Evolutionary conservation across 1,284 basidiomycete species (phyloP), one percentile per base, ranked within the genome.

Genomic region (Pisolithus thermaeus): DNA sequence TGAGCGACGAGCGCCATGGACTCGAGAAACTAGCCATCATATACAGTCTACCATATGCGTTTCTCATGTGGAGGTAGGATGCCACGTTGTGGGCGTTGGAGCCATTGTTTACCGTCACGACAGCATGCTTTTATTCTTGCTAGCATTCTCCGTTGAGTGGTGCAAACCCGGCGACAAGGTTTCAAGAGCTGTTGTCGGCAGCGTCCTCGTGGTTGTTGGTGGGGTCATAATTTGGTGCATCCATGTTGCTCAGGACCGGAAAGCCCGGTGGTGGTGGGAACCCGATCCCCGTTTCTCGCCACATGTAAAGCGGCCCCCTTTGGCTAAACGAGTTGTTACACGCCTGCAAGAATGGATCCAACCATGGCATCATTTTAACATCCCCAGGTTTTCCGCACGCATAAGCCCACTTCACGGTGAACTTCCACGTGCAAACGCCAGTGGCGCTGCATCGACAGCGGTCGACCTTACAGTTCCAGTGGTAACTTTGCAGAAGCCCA

Each of bases 41-140:
- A 12, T 64, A 59, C 39, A 62, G 61, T 41, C 47, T 64, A 9
- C 62, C 62, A 27, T 64, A 60, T 45, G 61, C 61, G n/a, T 49
- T 63, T 20, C 56, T 64, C 4, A 63, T 64, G 60, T 63, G 61
- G 61, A 59, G 56, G 61, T 62, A 23, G 30, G 44, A 35, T 23
- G 12, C 35, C 44, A 23, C 3, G 18, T 23, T 16, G 6, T 46
- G n/a, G n/a, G 23, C n/a, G 4, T n/a, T 43, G 12, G 38, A 18
- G 6, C 14, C 28, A 28, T 35, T 28, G 12, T n/a, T 30, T 39
- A 22, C 46, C 18, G 18, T 12, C 11, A 40, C 20, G 8, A 20
- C 37, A 58, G 56, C 11, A 58, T 56, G 50, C 46, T 58, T 22
- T 41, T 53, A 14, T 58, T 58, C 52, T 18, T 57, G 4, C 8